These are phyloP conservation scores for Pigoraptor vietnamica DNA, from an alignment of 78 protist genomes.

Conservation along the genomic window DNA sequence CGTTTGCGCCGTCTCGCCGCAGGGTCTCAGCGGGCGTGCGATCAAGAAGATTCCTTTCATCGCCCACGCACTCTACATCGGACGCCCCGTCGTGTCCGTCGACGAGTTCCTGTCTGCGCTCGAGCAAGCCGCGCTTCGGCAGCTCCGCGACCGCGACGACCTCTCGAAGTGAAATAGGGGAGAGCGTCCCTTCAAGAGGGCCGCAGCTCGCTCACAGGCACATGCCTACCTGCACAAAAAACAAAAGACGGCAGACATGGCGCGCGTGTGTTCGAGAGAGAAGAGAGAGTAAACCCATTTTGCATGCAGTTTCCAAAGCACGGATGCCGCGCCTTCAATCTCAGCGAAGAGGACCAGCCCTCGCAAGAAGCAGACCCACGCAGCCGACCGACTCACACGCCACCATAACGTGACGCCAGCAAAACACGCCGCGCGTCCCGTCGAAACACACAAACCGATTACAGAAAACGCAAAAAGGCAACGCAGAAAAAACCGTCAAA, in stretches of 20 bases:
- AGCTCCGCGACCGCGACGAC: background rate
- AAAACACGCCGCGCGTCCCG: too few species aligned
- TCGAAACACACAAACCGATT: too few species aligned
- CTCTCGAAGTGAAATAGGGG: background rate
- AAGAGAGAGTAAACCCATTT: too few species aligned
- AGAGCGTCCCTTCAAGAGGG: background rate
- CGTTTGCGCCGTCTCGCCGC: background rate
- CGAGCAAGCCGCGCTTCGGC: background rate
- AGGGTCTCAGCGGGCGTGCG: constrained; percentile 67
- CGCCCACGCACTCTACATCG: constrained; percentile 36
- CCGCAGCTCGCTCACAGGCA: background rate
- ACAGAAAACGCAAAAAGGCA: too few species aligned
- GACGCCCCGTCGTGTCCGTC: background rate
- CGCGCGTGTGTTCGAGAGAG: too few species aligned
- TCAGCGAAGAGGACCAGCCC: too few species aligned
- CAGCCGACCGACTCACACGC: too few species aligned
- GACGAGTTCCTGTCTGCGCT: background rate
- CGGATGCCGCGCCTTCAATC: too few species aligned
- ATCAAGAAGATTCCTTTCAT: constrained; percentile 83
- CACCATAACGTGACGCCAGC: too few species aligned
- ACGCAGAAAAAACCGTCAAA: background rate
- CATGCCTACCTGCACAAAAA: background rate
- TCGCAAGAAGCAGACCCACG: too few species aligned
- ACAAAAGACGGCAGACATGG: too few species aligned
- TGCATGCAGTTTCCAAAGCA: too few species aligned